Evolutionary conservation across 2,329 filamentous ascomycete genomes (phyloP), one percentile per base, ranked within the genome.

Genomic region (Clarireedia monteithiana): DNA sequence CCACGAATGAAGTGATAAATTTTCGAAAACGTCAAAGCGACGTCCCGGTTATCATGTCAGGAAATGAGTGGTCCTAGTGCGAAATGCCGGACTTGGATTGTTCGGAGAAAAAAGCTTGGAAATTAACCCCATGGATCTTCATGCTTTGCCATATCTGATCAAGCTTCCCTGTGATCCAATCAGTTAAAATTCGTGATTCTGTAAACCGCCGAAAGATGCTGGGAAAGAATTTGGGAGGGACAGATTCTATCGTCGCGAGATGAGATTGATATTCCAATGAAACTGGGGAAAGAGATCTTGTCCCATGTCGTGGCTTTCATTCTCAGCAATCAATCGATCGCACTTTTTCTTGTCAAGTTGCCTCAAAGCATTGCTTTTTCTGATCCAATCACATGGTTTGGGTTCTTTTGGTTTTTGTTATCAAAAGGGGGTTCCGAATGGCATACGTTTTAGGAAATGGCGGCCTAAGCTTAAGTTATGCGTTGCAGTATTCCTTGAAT

Each of bases 91-190:
- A 55, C 34, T 50, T 42, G 24, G 38, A 24, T 20, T n/a, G 34
- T 26, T 34, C 46, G 52, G 46, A 44, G 52, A 50, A 50, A 50
- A 50, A 50, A 36, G 52, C 52, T 55, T 55, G 52, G 46, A 55
- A 24, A 3, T 50, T 30, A 47, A 48, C 36, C 52, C 46, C 49
- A 50, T 24, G 34, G 34, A 40, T 50, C 5, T 55, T 55, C 27
- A 50, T 44, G 39, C 39, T 42, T 34, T 50, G 52, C 46, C 14
- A 47, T 55, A 50, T 55, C 47, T 50, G 26, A 55, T 55, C 47
- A 42, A 26, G 34, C 46, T 49, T 34, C n/a, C 17, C 10, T 36
- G 39, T 26, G 17, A 17, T 17, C 46, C 10, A 55, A 55, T 50
- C 17, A 44, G 36, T 30, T 30, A 27, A 49, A 44, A 50, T 36